phyloP scores from a whole-genome alignment of 2,329 filamentous ascomycete species.

The Nigrospora osmanthi region DNA sequence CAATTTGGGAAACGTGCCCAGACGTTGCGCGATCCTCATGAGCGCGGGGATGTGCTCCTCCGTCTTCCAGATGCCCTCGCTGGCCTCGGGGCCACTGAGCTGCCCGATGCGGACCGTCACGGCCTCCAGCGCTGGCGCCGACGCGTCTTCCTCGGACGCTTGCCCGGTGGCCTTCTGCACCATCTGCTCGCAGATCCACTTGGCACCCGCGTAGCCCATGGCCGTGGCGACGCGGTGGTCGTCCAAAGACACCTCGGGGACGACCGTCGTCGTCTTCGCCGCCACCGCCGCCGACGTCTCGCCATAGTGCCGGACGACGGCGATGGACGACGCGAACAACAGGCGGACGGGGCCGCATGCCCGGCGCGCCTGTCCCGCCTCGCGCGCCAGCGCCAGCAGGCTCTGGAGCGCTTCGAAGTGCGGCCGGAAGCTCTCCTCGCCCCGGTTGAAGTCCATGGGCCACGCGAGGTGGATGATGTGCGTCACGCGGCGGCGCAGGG shows the following conservation, averaged over 20 bases:
- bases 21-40: constrained; percentile 13
- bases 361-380: constrained; percentile 12
- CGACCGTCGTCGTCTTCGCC: constrained; percentile 12
- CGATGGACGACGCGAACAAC: constrained; percentile 29
- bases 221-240: constrained; percentile 16
- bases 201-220: constrained; percentile 27
- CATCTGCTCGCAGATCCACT: constrained; percentile 28
- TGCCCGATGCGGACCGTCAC: constrained; percentile 26
- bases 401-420: constrained; percentile 33
- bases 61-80: constrained; percentile 18
- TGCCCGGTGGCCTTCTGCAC: too few relatives aligned
- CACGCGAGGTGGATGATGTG: constrained; percentile 38
- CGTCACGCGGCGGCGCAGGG: constrained; percentile 23
- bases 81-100: constrained; percentile 24
- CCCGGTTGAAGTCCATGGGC: constrained; percentile 44
- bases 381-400: constrained; percentile 27
- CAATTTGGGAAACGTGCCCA: too few relatives aligned
- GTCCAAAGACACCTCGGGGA: constrained; percentile 19
- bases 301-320: too few relatives aligned
- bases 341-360: constrained; percentile 27
- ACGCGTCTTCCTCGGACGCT: constrained; percentile 20
- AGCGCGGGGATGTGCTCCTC: constrained; percentile 18
- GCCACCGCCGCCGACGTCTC: constrained; percentile 24
- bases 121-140: constrained; percentile 14
- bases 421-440: constrained; percentile 33